Evolutionary conservation across 164 flowering plant species (phyloP).

Genomic region (Houttuynia cordata): DNA sequence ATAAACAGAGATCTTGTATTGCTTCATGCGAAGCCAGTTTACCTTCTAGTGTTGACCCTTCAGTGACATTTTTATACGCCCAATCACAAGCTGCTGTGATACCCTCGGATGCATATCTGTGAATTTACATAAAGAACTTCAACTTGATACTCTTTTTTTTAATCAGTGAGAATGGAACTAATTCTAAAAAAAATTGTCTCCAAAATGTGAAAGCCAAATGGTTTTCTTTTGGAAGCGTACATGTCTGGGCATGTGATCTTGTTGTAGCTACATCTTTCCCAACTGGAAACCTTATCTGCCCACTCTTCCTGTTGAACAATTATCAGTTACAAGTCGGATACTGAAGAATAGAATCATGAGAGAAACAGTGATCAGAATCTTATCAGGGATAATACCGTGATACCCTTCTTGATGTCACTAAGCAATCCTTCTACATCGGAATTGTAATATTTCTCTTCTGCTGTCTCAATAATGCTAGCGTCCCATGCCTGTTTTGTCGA

Average conservation of each 20-base stretch:
- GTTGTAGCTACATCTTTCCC: constrained; percentile 54
- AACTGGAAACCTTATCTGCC: constrained; percentile 43
- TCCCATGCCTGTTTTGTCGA: constrained; percentile 50
- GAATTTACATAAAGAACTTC: not conserved
- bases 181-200: not conserved
- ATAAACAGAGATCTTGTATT: not conserved
- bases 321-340: constrained; percentile 3
- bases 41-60: constrained; percentile 66
- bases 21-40: not conserved
- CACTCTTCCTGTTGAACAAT: constrained; percentile 41
- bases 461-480: constrained; percentile 57
- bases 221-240: constrained; percentile 22
- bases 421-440: constrained; percentile 38
- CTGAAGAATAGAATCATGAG: not conserved
- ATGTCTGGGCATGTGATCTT: constrained; percentile 56
- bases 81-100: constrained; percentile 50
- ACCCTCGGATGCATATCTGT: constrained; percentile 81
- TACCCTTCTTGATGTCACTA: constrained; percentile 48
- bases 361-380: too few species aligned
- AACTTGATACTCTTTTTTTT: not conserved
- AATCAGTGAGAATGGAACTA: not conserved
- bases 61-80: constrained; percentile 64
- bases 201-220: not conserved
- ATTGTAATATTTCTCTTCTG: constrained; percentile 42
- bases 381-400: constrained; percentile 34